Percentiles rank a stretch among this genome's conserved stretches.
These are phyloP conservation scores for Populus hybrid DNA, from an alignment of 441 rosid genomes.

Conservation along the genomic window DNA sequence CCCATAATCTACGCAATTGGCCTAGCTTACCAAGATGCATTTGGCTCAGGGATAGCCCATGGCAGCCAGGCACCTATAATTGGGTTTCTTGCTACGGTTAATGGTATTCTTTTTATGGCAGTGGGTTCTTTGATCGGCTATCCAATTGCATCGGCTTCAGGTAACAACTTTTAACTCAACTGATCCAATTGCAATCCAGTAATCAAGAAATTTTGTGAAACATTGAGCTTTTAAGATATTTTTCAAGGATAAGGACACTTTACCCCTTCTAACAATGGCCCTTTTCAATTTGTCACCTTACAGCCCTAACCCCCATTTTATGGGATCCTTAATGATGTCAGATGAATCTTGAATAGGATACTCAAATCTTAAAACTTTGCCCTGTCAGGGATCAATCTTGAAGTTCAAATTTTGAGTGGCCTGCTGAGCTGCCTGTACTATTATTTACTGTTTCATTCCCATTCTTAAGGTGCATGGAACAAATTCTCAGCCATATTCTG, in stretches of 20 bases:
- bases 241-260: background rate
- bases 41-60: conserved; percentile 37
- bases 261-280: background rate
- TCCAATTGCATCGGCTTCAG: conserved; percentile 78
- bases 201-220: background rate
- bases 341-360: background rate
- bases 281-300: background rate
- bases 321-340: background rate
- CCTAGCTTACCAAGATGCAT: conserved; percentile 57
- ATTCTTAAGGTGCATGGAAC: background rate
- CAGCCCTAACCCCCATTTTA: background rate
- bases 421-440: background rate
- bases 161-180: conserved; percentile 33
- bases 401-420: background rate
- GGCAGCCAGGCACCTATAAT: conserved; percentile 44
- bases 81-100: conserved; percentile 46
- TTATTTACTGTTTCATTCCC: background rate
- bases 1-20: conserved; percentile 57
- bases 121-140: conserved; percentile 69
- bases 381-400: background rate
- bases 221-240: background rate
- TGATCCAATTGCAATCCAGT: background rate
- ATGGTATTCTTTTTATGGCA: conserved; percentile 60
- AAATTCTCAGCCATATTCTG: background rate
- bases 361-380: background rate